Evolutionary conservation across 2,329 filamentous ascomycete species (phyloP).

Genomic region (Gnomoniopsis sp.): DNA sequence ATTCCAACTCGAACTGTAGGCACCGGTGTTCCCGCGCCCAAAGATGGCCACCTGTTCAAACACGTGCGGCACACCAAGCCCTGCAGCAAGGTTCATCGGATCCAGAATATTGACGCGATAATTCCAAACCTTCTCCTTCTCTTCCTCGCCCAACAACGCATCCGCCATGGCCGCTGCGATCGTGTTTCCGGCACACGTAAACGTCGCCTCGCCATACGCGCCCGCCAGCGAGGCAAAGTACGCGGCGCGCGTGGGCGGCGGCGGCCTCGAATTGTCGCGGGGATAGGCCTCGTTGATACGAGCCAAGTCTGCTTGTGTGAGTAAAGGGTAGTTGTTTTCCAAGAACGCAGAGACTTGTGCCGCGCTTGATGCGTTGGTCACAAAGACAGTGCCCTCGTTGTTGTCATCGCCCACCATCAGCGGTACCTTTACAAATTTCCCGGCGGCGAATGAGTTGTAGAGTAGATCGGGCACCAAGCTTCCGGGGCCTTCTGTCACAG

Average conservation of each 20-base stretch:
- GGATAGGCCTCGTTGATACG: conserved; percentile 38
- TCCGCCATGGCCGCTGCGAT: conserved; percentile 49
- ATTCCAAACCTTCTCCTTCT: conserved; percentile 37
- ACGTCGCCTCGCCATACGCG: conserved; percentile 44
- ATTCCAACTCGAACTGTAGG: conserved; percentile 34
- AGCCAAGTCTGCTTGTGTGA: conserved; percentile 32
- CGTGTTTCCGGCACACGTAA: conserved; percentile 40
- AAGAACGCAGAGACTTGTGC: conserved; percentile 37
- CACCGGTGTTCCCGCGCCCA: conserved; percentile 35
- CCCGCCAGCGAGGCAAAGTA: conserved; percentile 41
- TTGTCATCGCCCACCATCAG: conserved; percentile 45
- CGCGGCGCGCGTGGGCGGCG: conserved; percentile 34
- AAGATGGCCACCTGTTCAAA: conserved; percentile 46
- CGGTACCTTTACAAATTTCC: conserved; percentile 52
- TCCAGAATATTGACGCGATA: conserved; percentile 49
- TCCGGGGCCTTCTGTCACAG: conserved; percentile 42
- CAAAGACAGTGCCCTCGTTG: conserved; percentile 46
- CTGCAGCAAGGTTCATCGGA: conserved; percentile 28
- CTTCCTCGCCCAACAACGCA: too few species aligned
- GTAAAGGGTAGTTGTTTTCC: conserved; percentile 42
- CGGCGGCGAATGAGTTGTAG: conserved; percentile 37
- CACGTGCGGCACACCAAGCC: conserved; percentile 46
- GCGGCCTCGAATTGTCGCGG: conserved; percentile 19
- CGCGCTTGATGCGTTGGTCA: conserved; percentile 31
- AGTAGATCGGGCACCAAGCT: conserved; percentile 40